Evolutionary conservation across 2,329 filamentous ascomycete genomes (phyloP), one percentile per base, ranked within the genome.

Genomic region (Monosporascus cannonballus): DNA sequence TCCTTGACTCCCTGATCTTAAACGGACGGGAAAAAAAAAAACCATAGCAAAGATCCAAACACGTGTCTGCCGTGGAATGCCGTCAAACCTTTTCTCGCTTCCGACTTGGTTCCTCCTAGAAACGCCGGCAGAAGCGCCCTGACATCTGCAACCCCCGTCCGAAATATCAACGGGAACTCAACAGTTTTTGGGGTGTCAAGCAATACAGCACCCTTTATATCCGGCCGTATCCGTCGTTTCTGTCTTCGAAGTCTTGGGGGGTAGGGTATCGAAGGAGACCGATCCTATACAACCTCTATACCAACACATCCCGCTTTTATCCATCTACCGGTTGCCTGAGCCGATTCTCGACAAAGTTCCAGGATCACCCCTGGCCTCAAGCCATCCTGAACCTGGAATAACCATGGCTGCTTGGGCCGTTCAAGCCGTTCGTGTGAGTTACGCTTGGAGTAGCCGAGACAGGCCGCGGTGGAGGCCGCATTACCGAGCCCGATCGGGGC

Each of bases 401-500:
- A 24, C 20, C 20, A 24, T 42, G 30, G 3, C 30, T 20, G 17
- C 18, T 20, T 14, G 18, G 18, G 22, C 18, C 20, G 22, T 24
- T 42, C 39, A 42, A 9, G 22, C 18, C 11, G 9, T 9, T 24
- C 6, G 20, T 14, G 11, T 20, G 11, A 18, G 22, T 42, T 18
- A 3, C n/a, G 39, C 15, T 14, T 20, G 14, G 39, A 24, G 39
- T 20, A 42, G 6, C 22, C 18, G 18, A 20, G 18, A 24, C 39
- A 14, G 39, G 39, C n/a, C 9, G 18, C 18, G 39, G 39, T 20
- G 38, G 38, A 41, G 38, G 38, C 17, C 6, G 38, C 38, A 73
- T 79, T 6, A n/a, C 38, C 17, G 17, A 41, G 38, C 38, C 17
- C 17, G 69, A 22, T 34, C 49, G 52, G 25, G 51, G 51, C 48